Evolutionary conservation across 176 grass and related monocot genomes (phyloP), one percentile per base, ranked within the genome.

Genomic region (Ensete ventricosum): DNA sequence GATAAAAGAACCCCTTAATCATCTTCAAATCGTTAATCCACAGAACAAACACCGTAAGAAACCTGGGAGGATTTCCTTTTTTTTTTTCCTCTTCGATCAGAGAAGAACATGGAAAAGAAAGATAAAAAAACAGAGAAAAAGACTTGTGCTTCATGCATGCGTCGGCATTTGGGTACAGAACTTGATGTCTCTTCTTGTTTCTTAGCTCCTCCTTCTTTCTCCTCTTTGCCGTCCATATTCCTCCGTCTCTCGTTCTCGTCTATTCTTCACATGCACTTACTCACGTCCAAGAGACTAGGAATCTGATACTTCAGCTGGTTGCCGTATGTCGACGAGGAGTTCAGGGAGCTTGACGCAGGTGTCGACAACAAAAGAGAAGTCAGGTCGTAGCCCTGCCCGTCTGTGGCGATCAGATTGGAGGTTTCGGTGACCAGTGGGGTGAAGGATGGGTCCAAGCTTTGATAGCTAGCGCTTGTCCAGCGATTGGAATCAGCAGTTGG

Each of bases 301-400:
- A 74, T 68, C 64, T 64, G 70, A n/a, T 80, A 57, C 13, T 79
- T 76, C 23, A 85, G 81, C 64, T 72, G 50, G 73, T 77, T 77
- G 14, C 7, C 6, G 72, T 55, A 20, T 7, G 79, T 62, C 0
- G 81, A 75, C 8, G 66, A 60, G 1, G 64, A 80, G 73, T 75
- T 85, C 12, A 88, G 19, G 1, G n/a, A 76, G 62, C 89, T 83
- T 1, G 85, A 91, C 1, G 85, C 84, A 19, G 89, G 89, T 12
- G 89, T 88, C 64, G 83, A 85, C 17, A 91, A 85, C 17, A 91
- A 70, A 70, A 81, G 63, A 21, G 85, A 91, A 57, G 73, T 64
- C 21, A 80, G 76, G 84, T 76, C 77, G 48, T 62, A 76, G 54
- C 73, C 64, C 54, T 83, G 81, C 13, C 75, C 57, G 73, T 77